Evolutionary conservation across 2,329 filamentous ascomycete species (phyloP).

Genomic region (Diaporthe caulivora): DNA sequence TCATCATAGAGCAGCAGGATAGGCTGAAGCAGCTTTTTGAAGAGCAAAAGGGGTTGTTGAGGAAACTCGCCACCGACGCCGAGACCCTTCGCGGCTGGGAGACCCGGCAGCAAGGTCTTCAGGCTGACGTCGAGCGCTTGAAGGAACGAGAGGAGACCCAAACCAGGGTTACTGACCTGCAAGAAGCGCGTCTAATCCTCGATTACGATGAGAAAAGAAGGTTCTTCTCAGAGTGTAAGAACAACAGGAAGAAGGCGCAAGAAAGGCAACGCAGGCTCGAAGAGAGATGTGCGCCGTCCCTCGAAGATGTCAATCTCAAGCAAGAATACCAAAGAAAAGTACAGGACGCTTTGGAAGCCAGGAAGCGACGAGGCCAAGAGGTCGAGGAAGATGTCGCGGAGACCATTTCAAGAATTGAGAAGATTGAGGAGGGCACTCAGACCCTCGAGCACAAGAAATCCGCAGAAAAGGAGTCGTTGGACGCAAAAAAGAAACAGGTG

Average conservation of each 20-base stretch:
- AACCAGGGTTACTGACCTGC: slow-evolving; percentile 73
- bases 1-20: slow-evolving; percentile 85
- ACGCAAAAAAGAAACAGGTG: slow-evolving; percentile 65
- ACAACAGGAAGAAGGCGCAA: slow-evolving; percentile 65
- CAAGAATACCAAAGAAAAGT: slow-evolving; percentile 73
- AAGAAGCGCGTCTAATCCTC: slow-evolving; percentile 74
- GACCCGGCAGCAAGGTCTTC: slow-evolving; percentile 78
- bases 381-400: slow-evolving; percentile 66
- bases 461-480: slow-evolving; percentile 64
- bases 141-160: slow-evolving; percentile 79
- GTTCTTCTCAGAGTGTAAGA: slow-evolving; percentile 65
- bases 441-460: slow-evolving; percentile 63
- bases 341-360: slow-evolving; percentile 65
- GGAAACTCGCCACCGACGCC: slow-evolving; percentile 67
- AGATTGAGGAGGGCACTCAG: slow-evolving; percentile 54
- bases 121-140: slow-evolving; percentile 86
- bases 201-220: slow-evolving; percentile 70
- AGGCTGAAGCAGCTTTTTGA: slow-evolving; percentile 78
- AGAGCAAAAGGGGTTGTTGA: slow-evolving; percentile 74
- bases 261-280: slow-evolving; percentile 71
- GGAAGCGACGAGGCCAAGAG: slow-evolving; percentile 65
- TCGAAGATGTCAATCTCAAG: slow-evolving; percentile 78
- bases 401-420: slow-evolving; percentile 56
- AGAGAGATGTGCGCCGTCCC: slow-evolving; percentile 71
- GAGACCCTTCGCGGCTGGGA: slow-evolving; percentile 77